Evolutionary conservation across 2,329 filamentous ascomycete species (phyloP).

Genomic region (Ceratocystis albifundus): DNA sequence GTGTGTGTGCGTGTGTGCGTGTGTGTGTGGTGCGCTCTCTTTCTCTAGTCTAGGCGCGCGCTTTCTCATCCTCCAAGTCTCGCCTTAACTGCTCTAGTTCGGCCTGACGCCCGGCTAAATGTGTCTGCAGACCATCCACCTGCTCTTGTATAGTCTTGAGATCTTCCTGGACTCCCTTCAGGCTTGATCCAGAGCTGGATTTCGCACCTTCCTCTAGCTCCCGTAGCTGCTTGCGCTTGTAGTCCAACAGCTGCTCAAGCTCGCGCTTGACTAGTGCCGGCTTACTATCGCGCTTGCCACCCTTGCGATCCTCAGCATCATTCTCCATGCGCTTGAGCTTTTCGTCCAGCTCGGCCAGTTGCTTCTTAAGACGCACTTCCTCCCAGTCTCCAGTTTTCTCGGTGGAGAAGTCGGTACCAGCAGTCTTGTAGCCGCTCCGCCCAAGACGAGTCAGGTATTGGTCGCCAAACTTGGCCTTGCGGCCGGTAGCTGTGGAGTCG

Average conservation of each 20-base stretch:
- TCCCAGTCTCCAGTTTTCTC: slow-evolving; percentile 94
- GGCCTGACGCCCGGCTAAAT: slow-evolving; percentile 65
- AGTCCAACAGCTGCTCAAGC: slow-evolving; percentile 85
- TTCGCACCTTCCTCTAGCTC: slow-evolving; percentile 63
- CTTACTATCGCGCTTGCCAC: slow-evolving; percentile 61
- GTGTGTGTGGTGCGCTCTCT: slow-evolving; percentile 5
- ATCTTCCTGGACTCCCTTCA: slow-evolving; percentile 74
- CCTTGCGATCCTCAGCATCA: slow-evolving; percentile 52
- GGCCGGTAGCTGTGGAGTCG: slow-evolving; percentile 69
- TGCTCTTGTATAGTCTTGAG: slow-evolving; percentile 86
- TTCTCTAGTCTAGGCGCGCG: slow-evolving; percentile 33
- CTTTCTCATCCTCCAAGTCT: slow-evolving; percentile 81
- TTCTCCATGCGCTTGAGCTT: slow-evolving; percentile 77
- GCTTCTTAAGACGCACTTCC: slow-evolving; percentile 86
- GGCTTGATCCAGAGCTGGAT: slow-evolving; percentile 48
- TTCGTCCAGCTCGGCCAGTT: slow-evolving; percentile 76
- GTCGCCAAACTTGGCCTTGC: slow-evolving; percentile 95
- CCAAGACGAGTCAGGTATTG: slow-evolving; percentile 88
- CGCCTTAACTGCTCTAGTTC: slow-evolving; percentile 63
- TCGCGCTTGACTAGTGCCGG: slow-evolving; percentile 90
- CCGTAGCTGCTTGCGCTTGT: slow-evolving; percentile 70
- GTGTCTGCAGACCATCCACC: slow-evolving; percentile 76
- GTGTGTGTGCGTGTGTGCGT: too few relatives aligned
- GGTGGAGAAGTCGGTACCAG: slow-evolving; percentile 80
- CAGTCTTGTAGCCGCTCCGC: slow-evolving; percentile 64